A percentile compares a stretch with the other conserved stretches of the same genome.
Conservation (phyloP, 73 alveolate species). For the Paramecium pentaurelia region DNA sequence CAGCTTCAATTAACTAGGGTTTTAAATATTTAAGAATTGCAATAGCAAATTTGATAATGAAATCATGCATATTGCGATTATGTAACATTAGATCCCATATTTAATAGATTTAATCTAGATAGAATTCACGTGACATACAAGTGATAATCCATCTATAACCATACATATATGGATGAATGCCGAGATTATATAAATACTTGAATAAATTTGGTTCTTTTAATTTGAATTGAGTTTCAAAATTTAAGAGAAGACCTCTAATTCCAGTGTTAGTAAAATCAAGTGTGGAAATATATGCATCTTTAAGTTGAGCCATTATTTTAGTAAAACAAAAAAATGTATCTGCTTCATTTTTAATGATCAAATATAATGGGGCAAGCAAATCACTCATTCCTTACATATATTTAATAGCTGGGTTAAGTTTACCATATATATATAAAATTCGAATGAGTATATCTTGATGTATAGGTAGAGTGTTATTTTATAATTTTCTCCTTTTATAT, state of each 20-base stretch:
- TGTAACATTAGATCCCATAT: conserved; percentile 12
- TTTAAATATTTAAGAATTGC: background rate
- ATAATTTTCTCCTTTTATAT: background rate
- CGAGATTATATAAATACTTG: background rate
- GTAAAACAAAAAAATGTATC: conserved; percentile 36
- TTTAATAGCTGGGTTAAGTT: background rate
- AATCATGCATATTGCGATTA: background rate
- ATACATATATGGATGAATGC: background rate
- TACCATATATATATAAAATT: conserved; percentile 1
- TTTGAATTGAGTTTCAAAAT: background rate
- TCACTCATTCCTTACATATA: conserved; percentile 44
- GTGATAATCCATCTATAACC: conserved; percentile 27
- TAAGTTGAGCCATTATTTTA: background rate
- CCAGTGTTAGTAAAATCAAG: background rate
- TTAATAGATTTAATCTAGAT: background rate
- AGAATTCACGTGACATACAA: background rate
- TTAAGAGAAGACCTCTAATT: background rate
- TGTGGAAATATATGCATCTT: background rate
- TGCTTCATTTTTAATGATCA: background rate
- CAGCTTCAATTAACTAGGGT: conserved; percentile 2
- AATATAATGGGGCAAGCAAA: background rate
- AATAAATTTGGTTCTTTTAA: background rate
- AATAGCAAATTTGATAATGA: background rate
- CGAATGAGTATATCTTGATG: background rate
- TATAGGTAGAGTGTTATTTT: background rate